Evolutionary conservation across 2,329 filamentous ascomycete genomes (phyloP).

Genomic region (Aspergillus phoenicis): DNA sequence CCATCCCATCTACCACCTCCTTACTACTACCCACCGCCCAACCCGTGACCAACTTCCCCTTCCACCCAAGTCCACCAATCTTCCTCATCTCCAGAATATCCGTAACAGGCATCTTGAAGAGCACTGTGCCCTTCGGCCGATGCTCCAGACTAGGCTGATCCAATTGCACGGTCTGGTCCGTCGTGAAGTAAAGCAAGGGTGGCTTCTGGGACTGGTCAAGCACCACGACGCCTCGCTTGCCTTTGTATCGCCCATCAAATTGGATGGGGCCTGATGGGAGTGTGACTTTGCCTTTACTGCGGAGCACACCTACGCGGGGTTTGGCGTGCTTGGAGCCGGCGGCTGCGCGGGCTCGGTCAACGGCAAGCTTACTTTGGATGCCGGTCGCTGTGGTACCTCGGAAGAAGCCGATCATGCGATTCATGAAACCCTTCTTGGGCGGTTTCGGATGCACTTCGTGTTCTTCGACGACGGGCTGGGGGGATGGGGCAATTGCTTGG

Average conservation of each 20-base stretch:
- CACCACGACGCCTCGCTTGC: slow-evolving; percentile 72
- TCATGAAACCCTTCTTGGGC: slow-evolving; percentile 42
- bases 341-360: slow-evolving; percentile 70
- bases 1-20: slow-evolving; percentile 74
- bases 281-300: slow-evolving; percentile 44
- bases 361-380: slow-evolving; percentile 70
- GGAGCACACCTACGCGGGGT: slow-evolving; percentile 70
- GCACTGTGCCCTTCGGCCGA: slow-evolving; percentile 56
- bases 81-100: slow-evolving; percentile 77
- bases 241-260: slow-evolving; percentile 72
- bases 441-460: neutral
- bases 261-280: slow-evolving; percentile 68
- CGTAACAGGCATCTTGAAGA: slow-evolving; percentile 70
- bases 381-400: slow-evolving; percentile 70
- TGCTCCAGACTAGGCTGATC: slow-evolving; percentile 54
- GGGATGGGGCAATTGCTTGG: slow-evolving; percentile 60
- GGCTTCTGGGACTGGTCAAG: slow-evolving; percentile 52
- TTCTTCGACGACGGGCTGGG: neutral
- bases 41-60: slow-evolving; percentile 77
- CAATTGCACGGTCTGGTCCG: slow-evolving; percentile 33
- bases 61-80: slow-evolving; percentile 80
- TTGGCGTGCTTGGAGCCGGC: slow-evolving; percentile 63
- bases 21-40: slow-evolving; percentile 69
- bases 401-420: slow-evolving; percentile 64
- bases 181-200: slow-evolving; percentile 63